A percentile compares a stretch with the other conserved stretches of the same genome.
Conservation (phyloP, 208 protist genomes). For the Acanthamoeba comandoni region DNA sequence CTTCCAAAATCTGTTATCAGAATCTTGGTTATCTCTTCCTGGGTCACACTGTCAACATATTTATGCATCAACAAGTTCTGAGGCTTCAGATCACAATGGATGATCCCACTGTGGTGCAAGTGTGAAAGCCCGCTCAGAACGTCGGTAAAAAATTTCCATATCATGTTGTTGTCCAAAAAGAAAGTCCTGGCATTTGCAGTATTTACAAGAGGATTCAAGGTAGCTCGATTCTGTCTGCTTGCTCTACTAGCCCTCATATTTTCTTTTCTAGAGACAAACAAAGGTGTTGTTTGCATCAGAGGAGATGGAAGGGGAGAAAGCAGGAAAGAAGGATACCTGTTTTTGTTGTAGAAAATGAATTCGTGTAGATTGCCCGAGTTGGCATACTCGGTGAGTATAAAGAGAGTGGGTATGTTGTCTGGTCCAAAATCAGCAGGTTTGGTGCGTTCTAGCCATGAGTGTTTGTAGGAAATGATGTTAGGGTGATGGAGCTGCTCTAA, state of each 20-base stretch:
- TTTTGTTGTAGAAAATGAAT: slow-evolving; percentile 54
- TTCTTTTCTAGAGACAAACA: no score
- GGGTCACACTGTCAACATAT: slow-evolving; percentile 3
- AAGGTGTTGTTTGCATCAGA: no score
- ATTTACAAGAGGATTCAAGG: slow-evolving; percentile 40
- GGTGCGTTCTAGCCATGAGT: slow-evolving; percentile 46
- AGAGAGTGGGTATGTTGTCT: slow-evolving; percentile 38
- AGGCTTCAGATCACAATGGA: slow-evolving; percentile 48
- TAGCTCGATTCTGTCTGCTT: not conserved
- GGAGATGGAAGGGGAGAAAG: not conserved
- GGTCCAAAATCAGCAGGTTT: slow-evolving; percentile 55
- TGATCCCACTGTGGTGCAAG: slow-evolving; percentile 47
- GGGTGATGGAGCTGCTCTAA: slow-evolving; percentile 43
- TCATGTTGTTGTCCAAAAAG: slow-evolving; percentile 31
- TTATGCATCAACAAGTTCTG: slow-evolving; percentile 64
- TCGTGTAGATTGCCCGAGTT: slow-evolving; percentile 67
- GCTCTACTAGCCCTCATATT: slow-evolving; percentile 15
- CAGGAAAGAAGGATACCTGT: not conserved
- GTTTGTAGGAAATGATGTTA: slow-evolving; percentile 64
- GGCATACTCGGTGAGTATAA: slow-evolving; percentile 64
- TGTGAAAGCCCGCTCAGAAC: slow-evolving; percentile 54
- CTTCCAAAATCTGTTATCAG: slow-evolving; percentile 66
- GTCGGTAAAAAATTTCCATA: slow-evolving; percentile 64
- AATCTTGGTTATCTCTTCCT: slow-evolving; percentile 11
- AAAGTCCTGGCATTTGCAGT: slow-evolving; percentile 3